Conservation (phyloP, 2,329 filamentous ascomycete genomes). For the Xylaria multiplex region DNA sequence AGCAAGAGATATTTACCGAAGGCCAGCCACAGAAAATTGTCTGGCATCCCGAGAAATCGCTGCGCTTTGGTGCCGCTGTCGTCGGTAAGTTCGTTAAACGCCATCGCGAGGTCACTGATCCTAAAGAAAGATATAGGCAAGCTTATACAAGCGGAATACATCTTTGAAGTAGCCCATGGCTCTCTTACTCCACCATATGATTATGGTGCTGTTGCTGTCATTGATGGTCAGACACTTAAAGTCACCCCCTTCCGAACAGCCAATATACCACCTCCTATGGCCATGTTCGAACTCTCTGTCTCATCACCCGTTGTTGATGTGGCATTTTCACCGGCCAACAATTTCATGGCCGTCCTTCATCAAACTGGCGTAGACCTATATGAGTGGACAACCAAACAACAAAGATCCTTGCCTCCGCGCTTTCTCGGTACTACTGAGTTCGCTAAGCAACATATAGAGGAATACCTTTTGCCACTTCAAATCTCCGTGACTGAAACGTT, state of each 20-base stretch:
- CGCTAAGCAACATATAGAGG: slow-evolving; percentile 42
- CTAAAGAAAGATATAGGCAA: slow-evolving; percentile 50
- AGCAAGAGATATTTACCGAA: slow-evolving; percentile 77
- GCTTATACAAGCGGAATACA: slow-evolving; percentile 71
- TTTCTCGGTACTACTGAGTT: slow-evolving; percentile 56
- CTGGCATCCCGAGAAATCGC: slow-evolving; percentile 89
- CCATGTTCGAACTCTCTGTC: slow-evolving; percentile 76
- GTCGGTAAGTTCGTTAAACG: slow-evolving; percentile 54
- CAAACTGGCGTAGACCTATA: slow-evolving; percentile 73
- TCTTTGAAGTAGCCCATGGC: slow-evolving; percentile 74
- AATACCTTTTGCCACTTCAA: slow-evolving; percentile 45
- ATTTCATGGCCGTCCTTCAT: slow-evolving; percentile 77
- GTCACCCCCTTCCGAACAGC: slow-evolving; percentile 85
- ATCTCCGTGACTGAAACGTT: slow-evolving; percentile 46
- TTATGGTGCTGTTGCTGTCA: slow-evolving; percentile 80
- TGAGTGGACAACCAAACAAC: slow-evolving; percentile 71
- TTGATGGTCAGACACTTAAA: slow-evolving; percentile 83
- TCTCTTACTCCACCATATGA: slow-evolving; percentile 78
- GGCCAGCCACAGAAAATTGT: slow-evolving; percentile 52
- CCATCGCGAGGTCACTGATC: slow-evolving; percentile 22
- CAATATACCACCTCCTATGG: slow-evolving; percentile 93
- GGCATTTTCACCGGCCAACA: slow-evolving; percentile 73
- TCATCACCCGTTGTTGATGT: slow-evolving; percentile 76
- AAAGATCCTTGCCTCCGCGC: slow-evolving; percentile 58
- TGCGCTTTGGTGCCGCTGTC: slow-evolving; percentile 70